These are phyloP conservation scores for Penicillium vulpinum DNA, from an alignment of 2,329 filamentous ascomycete species.

Conservation along the genomic window DNA sequence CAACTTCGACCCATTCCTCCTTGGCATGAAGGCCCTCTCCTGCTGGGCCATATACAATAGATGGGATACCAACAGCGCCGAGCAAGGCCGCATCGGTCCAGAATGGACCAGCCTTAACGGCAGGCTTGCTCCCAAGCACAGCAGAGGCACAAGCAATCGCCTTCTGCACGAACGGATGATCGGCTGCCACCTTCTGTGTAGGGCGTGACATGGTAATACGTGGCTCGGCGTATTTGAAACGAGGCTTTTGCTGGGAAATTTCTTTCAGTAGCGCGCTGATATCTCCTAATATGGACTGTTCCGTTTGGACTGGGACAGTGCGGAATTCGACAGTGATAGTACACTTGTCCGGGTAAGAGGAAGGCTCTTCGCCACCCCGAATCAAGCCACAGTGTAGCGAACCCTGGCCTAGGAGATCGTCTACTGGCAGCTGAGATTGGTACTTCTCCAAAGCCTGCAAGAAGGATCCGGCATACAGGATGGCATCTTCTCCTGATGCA, in stretches of 20 bases:
- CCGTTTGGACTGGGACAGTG: conserved; percentile 49
- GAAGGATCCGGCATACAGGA: conserved; percentile 51
- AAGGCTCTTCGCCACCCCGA: conserved; percentile 53
- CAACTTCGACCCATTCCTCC: conserved; percentile 52
- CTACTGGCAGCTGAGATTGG: conserved; percentile 35
- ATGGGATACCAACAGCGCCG: conserved; percentile 46
- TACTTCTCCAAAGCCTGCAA: conserved; percentile 49
- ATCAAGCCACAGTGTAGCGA: conserved; percentile 53
- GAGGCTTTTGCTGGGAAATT: conserved; percentile 33
- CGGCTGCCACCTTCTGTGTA: conserved; percentile 41
- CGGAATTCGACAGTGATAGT: conserved; percentile 52
- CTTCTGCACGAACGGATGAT: conserved; percentile 46
- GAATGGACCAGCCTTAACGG: conserved; percentile 37
- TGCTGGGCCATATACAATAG: conserved; percentile 50
- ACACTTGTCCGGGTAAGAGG: conserved; percentile 54
- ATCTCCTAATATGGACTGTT: conserved; percentile 40
- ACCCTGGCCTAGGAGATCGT: conserved; percentile 41
- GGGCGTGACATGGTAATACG: conserved; percentile 47
- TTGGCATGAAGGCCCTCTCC: conserved; percentile 54
- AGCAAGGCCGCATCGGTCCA: conserved; percentile 57
- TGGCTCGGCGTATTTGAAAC: conserved; percentile 44
- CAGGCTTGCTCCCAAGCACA: conserved; percentile 28
- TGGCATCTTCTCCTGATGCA: conserved; percentile 53
- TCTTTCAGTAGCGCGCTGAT: conserved; percentile 39
- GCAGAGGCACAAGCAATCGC: conserved; percentile 30